phyloP scores from a whole-genome alignment of 2,329 filamentous ascomycete genomes.

The Diplodia seriata region DNA sequence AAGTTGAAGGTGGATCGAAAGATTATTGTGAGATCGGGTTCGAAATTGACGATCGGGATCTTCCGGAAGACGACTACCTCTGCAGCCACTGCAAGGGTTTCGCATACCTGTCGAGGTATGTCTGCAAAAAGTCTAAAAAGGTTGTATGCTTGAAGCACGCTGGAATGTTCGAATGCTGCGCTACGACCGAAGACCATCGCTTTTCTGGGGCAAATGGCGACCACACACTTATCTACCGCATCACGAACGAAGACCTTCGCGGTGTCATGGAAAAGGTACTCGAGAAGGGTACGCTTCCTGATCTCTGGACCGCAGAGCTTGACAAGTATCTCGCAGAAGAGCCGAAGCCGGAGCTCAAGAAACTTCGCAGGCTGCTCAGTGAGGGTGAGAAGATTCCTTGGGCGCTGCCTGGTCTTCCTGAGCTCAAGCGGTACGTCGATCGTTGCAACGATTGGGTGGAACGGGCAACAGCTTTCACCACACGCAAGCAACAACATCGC shows the following conservation, averaged over 20 bases:
- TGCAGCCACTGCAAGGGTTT: constrained; percentile 93
- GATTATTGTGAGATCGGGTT: constrained; percentile 43
- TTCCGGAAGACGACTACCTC: constrained; percentile 90
- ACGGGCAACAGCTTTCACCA: constrained; percentile 94
- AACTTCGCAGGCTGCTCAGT: constrained; percentile 79
- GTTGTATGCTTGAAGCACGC: constrained; percentile 83
- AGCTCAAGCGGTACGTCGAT: constrained; percentile 88
- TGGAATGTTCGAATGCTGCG: constrained; percentile 81
- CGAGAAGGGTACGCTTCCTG: constrained; percentile 85
- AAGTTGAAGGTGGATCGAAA: constrained; percentile 35
- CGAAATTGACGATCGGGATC: constrained; percentile 65
- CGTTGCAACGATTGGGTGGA: constrained; percentile 98
- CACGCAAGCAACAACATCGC: constrained; percentile 95
- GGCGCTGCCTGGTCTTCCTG: constrained; percentile 80
- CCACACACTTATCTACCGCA: constrained; percentile 79
- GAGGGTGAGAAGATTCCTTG: constrained; percentile 97
- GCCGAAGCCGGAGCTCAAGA: constrained; percentile 82
- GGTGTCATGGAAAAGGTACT: constrained; percentile 75
- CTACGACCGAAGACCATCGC: constrained; percentile 69
- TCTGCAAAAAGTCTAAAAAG: constrained; percentile 81
- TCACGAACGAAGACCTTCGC: constrained; percentile 73
- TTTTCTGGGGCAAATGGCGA: constrained; percentile 61
- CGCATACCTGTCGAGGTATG: constrained; percentile 88
- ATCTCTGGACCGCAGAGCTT: constrained; percentile 89
- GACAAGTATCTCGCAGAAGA: constrained; percentile 84